Base-by-base conservation (phyloP, 2,329 filamentous ascomycete species). In the Talaromyces sp. region DNA sequence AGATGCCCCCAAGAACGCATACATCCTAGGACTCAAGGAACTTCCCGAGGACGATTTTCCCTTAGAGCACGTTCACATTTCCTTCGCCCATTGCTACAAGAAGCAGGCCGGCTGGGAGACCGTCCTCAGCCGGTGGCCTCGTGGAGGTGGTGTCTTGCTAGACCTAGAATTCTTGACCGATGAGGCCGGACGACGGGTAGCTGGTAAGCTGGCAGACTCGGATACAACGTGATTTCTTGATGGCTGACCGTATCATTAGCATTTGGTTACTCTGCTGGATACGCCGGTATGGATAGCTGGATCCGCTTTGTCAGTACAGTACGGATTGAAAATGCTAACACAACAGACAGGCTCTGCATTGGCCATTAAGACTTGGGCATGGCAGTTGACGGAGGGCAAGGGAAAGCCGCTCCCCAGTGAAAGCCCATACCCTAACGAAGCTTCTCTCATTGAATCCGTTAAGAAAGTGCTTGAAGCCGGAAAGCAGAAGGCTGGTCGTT, bases 111-210 rank as follows among this genome's bases (percentile, higher is more conserved):
- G 88, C 29, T 96, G 91, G 90, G 85, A 90, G 61, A 83, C 84
- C 49, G 89, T 91, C 6, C 85, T 96, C n/a, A 82, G 86, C 60
- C 84, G 93, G 59, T 97, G 92, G 75, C 84, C 89, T 29, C 83
- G 86, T 26, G 91, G 90, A 61, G 86, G 86, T 58, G 90, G 91
- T 66, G 88, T 85, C 0, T 84, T 97, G 14, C 85, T 92, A 62
- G 93, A 97, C 70, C 83, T 97, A 41, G 93, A 96, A 73, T 97
- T 96, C 73, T 81, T 97, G 41, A 84, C 85, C 43, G 89, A 96
- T 66, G 84, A 87, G 64, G 82, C 79, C 31, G 89, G 89, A 41
- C 81, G 89, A 84, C 71, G 76, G 63, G 75, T 78, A 60, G 76
- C 75, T 65, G 74, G 71, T 74, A 62, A 64, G 70, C 50, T 13